Evolutionary conservation across 2,329 filamentous ascomycete genomes (phyloP), one percentile per base, ranked within the genome.

Genomic region (Penicillium sp.): DNA sequence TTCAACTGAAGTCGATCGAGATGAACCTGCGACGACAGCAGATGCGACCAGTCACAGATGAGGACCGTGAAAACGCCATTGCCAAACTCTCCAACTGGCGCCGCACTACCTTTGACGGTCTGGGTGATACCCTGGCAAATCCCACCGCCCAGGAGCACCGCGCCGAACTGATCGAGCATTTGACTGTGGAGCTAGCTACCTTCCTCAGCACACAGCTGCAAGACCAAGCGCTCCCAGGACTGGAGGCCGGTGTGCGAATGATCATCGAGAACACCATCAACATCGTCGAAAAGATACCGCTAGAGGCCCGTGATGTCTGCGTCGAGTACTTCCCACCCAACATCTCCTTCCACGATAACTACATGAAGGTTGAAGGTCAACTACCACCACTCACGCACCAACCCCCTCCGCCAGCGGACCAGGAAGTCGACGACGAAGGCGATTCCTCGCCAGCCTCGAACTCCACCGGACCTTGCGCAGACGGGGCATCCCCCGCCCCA

Each of bases 41-140:
- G 48, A 87, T 58, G 85, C 87, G 14, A 81, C 90, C 63, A 87
- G 83, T 66, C 8, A 93, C 88, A 55, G 86, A 90, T 54, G 93
- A 97, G 70, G 93, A 98, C 71, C 90, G 89, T 65, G 92, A 98
- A 52, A 92, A 93, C 1, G 83, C 96, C 55, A 90, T 90, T 22
- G 86, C 88, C 46, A 96, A 96, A 76, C 86, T 98, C 45, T 87
- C 96, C 58, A 91, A 89, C 70, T 99, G 95, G 95, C 87, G 95
- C 58, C 87, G 98, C 76, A 88, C 93, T 3, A 99, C 95, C 3
- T 81, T 98, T 16, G 95, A 99, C 69, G 95, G 93, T n/a, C 81
- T 99, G 19, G 84, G 88, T 61, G 86, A 89, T 52, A 74, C 84
- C 35, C 81, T 98, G 19, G 82, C 84, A 55, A 86, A 88, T 4